A percentile compares a stretch with the other conserved stretches of the same genome.
Evolutionary conservation across 257 asterid genomes (phyloP).

Genomic region (Forsythia viridissima): DNA sequence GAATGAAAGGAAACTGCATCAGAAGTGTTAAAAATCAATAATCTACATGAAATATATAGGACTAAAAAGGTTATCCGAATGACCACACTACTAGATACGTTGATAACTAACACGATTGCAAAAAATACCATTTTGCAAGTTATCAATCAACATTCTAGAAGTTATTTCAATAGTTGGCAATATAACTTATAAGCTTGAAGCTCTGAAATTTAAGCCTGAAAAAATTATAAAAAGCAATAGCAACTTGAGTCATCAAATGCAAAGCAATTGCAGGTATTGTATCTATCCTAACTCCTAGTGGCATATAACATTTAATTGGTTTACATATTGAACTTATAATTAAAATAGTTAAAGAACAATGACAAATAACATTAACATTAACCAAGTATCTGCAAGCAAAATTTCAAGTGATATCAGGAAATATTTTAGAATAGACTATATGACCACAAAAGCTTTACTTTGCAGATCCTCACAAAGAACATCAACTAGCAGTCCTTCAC

Average conservation of each 20-base stretch:
- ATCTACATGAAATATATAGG: neutral
- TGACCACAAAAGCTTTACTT: slow-evolving; percentile 71
- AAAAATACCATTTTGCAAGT: neutral
- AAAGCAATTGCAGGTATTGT: neutral
- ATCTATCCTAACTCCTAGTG: neutral
- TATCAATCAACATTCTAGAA: neutral
- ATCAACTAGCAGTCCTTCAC: slow-evolving; percentile 78
- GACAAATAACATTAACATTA: neutral
- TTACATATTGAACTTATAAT: neutral
- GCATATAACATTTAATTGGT: neutral
- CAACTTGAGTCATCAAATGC: neutral
- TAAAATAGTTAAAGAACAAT: no score
- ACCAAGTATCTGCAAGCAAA: neutral
- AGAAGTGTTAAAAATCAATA: neutral
- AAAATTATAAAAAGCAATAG: neutral
- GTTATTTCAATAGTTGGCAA: no score
- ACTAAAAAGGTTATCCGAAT: neutral
- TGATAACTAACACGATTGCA: neutral
- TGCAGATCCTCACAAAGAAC: slow-evolving; percentile 86
- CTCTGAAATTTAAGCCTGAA: neutral
- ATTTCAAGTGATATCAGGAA: neutral
- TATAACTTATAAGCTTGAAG: neutral
- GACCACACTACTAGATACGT: neutral
- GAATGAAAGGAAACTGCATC: neutral
- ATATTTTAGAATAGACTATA: slow-evolving; percentile 1